Evolutionary conservation across 345 rosid species (phyloP), one percentile per base, ranked within the genome.

Genomic region (Anacardium occidentale): DNA sequence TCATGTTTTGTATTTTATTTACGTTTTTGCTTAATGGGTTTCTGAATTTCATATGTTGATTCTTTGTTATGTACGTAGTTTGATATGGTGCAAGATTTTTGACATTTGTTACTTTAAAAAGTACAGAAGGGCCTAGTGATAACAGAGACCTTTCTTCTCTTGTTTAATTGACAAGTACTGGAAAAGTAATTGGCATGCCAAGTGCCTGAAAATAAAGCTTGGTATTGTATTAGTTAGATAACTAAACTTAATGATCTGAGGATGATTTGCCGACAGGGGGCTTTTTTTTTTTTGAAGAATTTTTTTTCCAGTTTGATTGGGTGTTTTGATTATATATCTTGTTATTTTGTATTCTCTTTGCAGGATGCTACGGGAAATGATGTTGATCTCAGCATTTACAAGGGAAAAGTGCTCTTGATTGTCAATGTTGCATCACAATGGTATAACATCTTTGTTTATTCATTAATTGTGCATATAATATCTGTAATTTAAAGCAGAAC

Each of bases 371-470:
- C 72, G 42, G 98, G 92, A 62, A 86, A 83, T 56, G 96, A 82
- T 70, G 94, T 92, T 18, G 88, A 84, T 78, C 94, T 94, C 25
- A 75, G 92, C 73, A 74, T 24, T 53, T 92, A 91, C 84, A 95
- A 89, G 82, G 99, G 90, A 59, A 95, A 92, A 87, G 98, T 83
- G 58, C 94, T 95, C 70, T 70, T 92, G 76, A 84, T 95, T 68
- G 97, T 95, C 82, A 95, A 95, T 77, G 99, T 95, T 72, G 99
- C 99, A 72, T 95, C 99, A 4, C 93, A 92, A 70, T 95, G 98
- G 99, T 95, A 77, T 21, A 18, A 24, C 18, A 10, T 17, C 67
- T 56, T 37, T 37, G 7, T 37, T 34, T 5, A 34, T 34, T 34
- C n/a, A n/a, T 34, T 34, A 5, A 34, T 34, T 34, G 4, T 34